Conservation (phyloP, 2,329 filamentous ascomycete genomes). For the Monosporascus sp. region DNA sequence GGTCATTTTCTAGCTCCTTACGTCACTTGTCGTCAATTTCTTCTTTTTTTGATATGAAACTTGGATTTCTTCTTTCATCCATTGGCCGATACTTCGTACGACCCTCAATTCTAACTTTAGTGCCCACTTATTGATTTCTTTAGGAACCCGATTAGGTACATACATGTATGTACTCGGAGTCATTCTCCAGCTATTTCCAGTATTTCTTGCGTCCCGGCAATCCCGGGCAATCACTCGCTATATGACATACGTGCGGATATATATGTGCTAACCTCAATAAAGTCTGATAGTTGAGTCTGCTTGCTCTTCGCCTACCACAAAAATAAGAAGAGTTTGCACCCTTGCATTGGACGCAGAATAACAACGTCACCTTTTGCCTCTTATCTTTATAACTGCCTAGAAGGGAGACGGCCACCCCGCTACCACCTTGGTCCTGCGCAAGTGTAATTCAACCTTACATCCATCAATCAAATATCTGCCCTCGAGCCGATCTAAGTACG, state of each 20-base stretch:
- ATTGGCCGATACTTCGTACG: neutral
- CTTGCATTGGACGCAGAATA: too few relatives aligned
- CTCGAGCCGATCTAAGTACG: too few relatives aligned
- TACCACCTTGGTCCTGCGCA: too few relatives aligned
- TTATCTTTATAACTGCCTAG: too few relatives aligned
- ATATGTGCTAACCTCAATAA: neutral
- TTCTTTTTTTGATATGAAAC: neutral
- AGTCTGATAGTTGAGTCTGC: neutral
- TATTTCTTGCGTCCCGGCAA: neutral
- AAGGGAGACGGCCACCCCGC: too few relatives aligned
- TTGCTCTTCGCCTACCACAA: too few relatives aligned
- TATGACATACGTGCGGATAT: neutral
- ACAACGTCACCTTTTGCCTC: too few relatives aligned
- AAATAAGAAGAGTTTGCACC: neutral
- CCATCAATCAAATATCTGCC: too few relatives aligned
- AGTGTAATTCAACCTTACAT: too few relatives aligned
- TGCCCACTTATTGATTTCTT: neutral
- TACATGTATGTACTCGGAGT: neutral
- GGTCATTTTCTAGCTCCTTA: neutral
- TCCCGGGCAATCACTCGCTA: neutral
- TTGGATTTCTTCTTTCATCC: neutral
- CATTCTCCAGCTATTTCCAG: too few relatives aligned
- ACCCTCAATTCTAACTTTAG: neutral
- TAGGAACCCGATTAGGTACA: neutral
- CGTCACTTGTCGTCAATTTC: neutral